Evolutionary conservation across 2,329 filamentous ascomycete genomes (phyloP).

Genomic region (Periglandula ipomoeae): DNA sequence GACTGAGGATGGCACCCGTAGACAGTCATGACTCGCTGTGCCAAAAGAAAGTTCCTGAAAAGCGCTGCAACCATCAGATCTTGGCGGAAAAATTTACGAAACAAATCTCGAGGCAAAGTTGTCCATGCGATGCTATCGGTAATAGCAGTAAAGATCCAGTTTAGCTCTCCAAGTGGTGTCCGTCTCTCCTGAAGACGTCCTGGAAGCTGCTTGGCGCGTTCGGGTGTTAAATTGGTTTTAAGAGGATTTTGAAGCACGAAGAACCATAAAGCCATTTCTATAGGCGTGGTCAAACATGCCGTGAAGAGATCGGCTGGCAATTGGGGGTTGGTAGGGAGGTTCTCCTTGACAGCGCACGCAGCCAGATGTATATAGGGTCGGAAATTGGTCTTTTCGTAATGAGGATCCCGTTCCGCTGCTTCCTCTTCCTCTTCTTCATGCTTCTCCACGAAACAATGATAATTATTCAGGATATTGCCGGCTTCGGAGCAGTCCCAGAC

Average conservation of each 20-base stretch:
- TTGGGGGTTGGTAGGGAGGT: slow-evolving; percentile 86
- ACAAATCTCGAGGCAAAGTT: slow-evolving; percentile 76
- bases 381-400: slow-evolving; percentile 68
- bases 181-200: slow-evolving; percentile 86
- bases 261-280: slow-evolving; percentile 93
- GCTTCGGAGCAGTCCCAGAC: slow-evolving; percentile 98
- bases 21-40: slow-evolving; percentile 90
- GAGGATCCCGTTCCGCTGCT: slow-evolving; percentile 64
- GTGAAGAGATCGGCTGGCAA: slow-evolving; percentile 94
- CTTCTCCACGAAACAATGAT: slow-evolving; percentile 88
- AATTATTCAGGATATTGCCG: slow-evolving; percentile 90
- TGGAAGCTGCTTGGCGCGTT: slow-evolving; percentile 80
- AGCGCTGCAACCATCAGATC: slow-evolving; percentile 98
- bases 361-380: slow-evolving; percentile 77
- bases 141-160: slow-evolving; percentile 99
- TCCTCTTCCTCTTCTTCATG: slow-evolving; percentile 86
- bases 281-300: slow-evolving; percentile 89
- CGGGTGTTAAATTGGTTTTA: slow-evolving; percentile 59
- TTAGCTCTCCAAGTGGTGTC: slow-evolving; percentile 89
- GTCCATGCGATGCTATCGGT: slow-evolving; percentile 99
- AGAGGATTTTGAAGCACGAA: slow-evolving; percentile 89
- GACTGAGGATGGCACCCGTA: slow-evolving; percentile 95
- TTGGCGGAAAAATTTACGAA: slow-evolving; percentile 94
- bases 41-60: slow-evolving; percentile 91
- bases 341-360: slow-evolving; percentile 83